A percentile compares a stretch with the other conserved stretches of the same genome.
Conservation (phyloP, 1,284 basidiomycete species). For the Papiliotrema nemorosa region DNA sequence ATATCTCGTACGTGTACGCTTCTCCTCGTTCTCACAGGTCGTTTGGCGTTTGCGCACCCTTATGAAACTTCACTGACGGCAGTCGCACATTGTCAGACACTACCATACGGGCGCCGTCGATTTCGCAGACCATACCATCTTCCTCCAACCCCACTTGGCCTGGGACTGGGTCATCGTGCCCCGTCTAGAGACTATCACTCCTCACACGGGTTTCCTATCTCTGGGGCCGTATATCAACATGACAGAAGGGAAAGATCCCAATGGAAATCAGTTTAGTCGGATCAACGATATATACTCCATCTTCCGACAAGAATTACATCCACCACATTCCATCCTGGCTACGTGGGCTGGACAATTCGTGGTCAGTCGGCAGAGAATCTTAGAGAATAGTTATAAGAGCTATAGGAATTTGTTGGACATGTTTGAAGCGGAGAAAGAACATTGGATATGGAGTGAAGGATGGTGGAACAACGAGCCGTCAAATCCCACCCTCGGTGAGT, state of each 20-base stretch:
- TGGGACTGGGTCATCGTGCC: slow-evolving; percentile 45
- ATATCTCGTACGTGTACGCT: slow-evolving; percentile 26
- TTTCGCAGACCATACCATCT: slow-evolving; percentile 19
- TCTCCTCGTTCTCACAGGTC: not conserved
- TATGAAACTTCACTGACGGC: not conserved
- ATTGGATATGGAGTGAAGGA: slow-evolving; percentile 42
- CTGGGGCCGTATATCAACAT: slow-evolving; percentile 42
- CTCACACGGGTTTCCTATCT: slow-evolving; percentile 39
- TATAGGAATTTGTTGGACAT: slow-evolving; percentile 28
- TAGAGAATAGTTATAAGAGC: slow-evolving; percentile 16
- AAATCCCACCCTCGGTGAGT: slow-evolving; percentile 36
- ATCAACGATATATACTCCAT: slow-evolving; percentile 31
- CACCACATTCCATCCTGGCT: slow-evolving; percentile 18
- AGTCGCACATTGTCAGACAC: slow-evolving; percentile 33
- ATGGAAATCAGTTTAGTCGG: slow-evolving; percentile 21
- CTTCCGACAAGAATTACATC: slow-evolving; percentile 28
- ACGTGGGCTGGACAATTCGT: slow-evolving; percentile 46
- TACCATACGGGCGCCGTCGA: slow-evolving; percentile 30
- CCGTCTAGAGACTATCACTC: slow-evolving; percentile 23
- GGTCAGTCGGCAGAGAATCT: slow-evolving; percentile 32
- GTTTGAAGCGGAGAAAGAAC: slow-evolving; percentile 32
- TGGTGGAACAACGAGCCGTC: slow-evolving; percentile 32
- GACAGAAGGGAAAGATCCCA: slow-evolving; percentile 25
- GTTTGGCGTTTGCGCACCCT: not conserved
- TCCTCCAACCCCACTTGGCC: slow-evolving; percentile 41